Percentiles rank a stretch among this genome's conserved stretches.
phyloP scores from a whole-genome alignment of 2,329 filamentous ascomycete genomes.

The Stromatinia cepivora region DNA sequence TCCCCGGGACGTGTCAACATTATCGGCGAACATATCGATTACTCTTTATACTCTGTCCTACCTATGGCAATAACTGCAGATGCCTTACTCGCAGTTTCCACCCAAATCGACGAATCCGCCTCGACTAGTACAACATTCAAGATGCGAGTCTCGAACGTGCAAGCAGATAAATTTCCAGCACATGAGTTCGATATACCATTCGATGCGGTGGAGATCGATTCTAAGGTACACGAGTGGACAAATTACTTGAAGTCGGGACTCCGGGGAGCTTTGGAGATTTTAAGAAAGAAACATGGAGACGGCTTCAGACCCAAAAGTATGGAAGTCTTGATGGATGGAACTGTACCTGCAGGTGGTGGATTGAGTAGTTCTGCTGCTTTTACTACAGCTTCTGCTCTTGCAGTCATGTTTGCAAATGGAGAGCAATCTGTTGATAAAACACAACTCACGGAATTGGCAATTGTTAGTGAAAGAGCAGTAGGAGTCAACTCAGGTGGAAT shows the following conservation, averaged over 20 bases:
- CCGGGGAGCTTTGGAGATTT: constrained; percentile 73
- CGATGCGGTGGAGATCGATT: constrained; percentile 75
- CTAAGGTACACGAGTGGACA: constrained; percentile 85
- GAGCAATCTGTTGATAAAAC: constrained; percentile 81
- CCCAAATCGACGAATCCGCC: constrained; percentile 49
- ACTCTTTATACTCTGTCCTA: constrained; percentile 92
- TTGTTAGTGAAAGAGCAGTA: constrained; percentile 90
- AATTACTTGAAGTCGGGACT: constrained; percentile 98
- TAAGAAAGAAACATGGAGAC: constrained; percentile 64
- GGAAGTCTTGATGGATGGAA: constrained; percentile 87
- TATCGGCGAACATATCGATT: constrained; percentile 99
- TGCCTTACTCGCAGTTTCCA: constrained; percentile 77
- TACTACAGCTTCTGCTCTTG: constrained; percentile 84
- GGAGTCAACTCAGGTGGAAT: constrained; percentile 98
- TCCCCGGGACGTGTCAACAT: constrained; percentile 96
- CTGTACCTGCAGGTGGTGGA: constrained; percentile 87
- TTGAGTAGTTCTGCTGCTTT: constrained; percentile 93
- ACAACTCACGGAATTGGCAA: constrained; percentile 86
- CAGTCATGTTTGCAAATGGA: constrained; percentile 84
- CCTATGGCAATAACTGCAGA: constrained; percentile 95
- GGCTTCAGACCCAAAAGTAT: constrained; percentile 71
- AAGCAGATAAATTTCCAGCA: constrained; percentile 71
- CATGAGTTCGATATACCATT: constrained; percentile 71
- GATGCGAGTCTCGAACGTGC: constrained; percentile 78
- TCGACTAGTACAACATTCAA: constrained; percentile 53